These are phyloP conservation scores for Atkinsonella texensis DNA, from an alignment of 2,329 filamentous ascomycete species.

Conservation along the genomic window DNA sequence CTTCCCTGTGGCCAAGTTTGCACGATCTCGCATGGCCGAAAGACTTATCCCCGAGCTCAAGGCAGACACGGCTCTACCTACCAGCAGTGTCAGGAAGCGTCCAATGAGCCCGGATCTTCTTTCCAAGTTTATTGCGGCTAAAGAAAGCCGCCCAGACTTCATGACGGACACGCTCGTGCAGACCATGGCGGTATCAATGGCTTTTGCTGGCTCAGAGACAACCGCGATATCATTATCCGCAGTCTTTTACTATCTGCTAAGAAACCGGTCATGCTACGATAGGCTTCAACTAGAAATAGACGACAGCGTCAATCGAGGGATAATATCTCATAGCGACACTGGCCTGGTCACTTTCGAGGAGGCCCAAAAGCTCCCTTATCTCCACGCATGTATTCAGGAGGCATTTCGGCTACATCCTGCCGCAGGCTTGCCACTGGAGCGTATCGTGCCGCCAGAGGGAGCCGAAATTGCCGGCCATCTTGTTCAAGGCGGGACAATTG, in stretches of 20 bases:
- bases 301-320: neutral
- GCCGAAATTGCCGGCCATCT: constrained; percentile 22
- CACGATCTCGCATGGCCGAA: constrained; percentile 18
- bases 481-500: constrained; percentile 20
- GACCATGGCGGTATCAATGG: constrained; percentile 61
- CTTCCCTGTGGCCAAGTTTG: constrained; percentile 16
- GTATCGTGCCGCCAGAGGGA: constrained; percentile 33
- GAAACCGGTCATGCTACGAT: constrained; percentile 12
- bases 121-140: constrained; percentile 25
- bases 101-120: neutral
- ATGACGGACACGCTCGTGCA: constrained; percentile 60
- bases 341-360: constrained; percentile 24
- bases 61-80: no score
- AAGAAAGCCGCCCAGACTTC: constrained; percentile 52
- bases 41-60: neutral
- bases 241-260: constrained; percentile 31
- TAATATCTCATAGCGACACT: neutral
- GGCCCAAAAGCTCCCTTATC: constrained; percentile 32
- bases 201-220: constrained; percentile 35
- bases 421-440: constrained; percentile 33
- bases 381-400: constrained; percentile 43
- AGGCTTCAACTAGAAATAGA: constrained; percentile 15
- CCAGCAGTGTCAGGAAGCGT: constrained; percentile 6
- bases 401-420: constrained; percentile 37
- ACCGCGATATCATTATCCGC: constrained; percentile 34